Percentiles rank a stretch among this genome's conserved stretches.
Conservation (phyloP, 2,329 filamentous ascomycete genomes). For the Thermomyces lanuginosus region DNA sequence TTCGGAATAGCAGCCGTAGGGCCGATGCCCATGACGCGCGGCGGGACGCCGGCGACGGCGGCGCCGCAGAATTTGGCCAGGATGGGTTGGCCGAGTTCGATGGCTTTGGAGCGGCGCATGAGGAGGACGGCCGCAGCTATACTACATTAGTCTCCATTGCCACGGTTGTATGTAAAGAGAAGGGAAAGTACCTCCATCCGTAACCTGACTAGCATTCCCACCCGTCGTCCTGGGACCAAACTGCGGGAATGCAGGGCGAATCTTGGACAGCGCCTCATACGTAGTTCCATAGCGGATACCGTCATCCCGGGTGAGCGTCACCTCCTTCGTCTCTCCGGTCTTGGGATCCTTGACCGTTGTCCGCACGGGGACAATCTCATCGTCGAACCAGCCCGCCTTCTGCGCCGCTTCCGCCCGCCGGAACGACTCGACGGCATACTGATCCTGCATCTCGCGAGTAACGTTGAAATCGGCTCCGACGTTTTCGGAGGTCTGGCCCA, state of each 20-base stretch:
- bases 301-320: slow-evolving; percentile 73
- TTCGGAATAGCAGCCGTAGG: slow-evolving; percentile 51
- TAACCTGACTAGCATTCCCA: slow-evolving; percentile 88
- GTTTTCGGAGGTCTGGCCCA: slow-evolving; percentile 97
- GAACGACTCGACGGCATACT: slow-evolving; percentile 75
- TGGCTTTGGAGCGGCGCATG: slow-evolving; percentile 85
- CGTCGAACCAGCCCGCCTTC: slow-evolving; percentile 77
- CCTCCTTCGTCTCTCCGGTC: slow-evolving; percentile 57
- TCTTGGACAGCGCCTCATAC: slow-evolving; percentile 62
- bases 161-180: slow-evolving; percentile 2
- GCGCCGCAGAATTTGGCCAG: slow-evolving; percentile 87
- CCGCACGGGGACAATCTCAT: slow-evolving; percentile 82
- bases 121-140: slow-evolving; percentile 67
- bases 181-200: slow-evolving; percentile 54
- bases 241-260: slow-evolving; percentile 76
- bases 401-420: slow-evolving; percentile 75
- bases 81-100: slow-evolving; percentile 76
- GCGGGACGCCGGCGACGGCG: slow-evolving; percentile 76
- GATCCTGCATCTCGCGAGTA: slow-evolving; percentile 62
- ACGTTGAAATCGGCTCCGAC: slow-evolving; percentile 83
- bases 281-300: slow-evolving; percentile 85
- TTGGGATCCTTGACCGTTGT: slow-evolving; percentile 72
- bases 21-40: slow-evolving; percentile 86
- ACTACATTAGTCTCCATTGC: background rate
- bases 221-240: slow-evolving; percentile 77